Evolutionary conservation across 768 basidiomycete genomes (phyloP), one percentile per base, ranked within the genome.

Genomic region (Amyloporia xantha): DNA sequence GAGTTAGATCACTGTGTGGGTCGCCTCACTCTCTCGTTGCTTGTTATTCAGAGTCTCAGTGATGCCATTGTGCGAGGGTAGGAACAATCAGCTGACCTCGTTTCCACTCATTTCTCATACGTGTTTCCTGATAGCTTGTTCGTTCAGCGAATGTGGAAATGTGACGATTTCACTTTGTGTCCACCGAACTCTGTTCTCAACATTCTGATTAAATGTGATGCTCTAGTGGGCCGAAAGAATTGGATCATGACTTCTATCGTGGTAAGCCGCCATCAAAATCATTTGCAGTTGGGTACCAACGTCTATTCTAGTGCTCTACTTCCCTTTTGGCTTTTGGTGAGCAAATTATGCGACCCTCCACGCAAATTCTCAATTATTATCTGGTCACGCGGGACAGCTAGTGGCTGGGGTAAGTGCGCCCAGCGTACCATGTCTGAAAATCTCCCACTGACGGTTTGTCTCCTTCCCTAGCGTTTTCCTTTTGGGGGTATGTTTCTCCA

Each of bases 21-120:
- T n/a, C n/a, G n/a, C n/a, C n/a, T n/a, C n/a, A n/a, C n/a, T n/a
- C n/a, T n/a, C n/a, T n/a, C n/a, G n/a, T n/a, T n/a, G n/a, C n/a
- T n/a, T n/a, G n/a, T n/a, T 19, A 35, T 26, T 6, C 25, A 48
- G 47, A 40, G 37, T 19, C 28, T 48, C 5, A 48, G 47, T 21
- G 47, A 48, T 21, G 5, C 35, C 13, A 41, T 40, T 9, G 47
- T 48, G 2, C 10, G 47, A 28, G 39, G 23, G 47, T 48, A 23
- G 26, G 47, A 17, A 19, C 24, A 28, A 28, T 6, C 43, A 7
- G 17, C 23, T 23, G 12, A 41, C 5, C 42, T 5, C 4, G 25
- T 27, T 15, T 5, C 4, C 15, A 10, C n/a, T 1, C 24, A n/a
- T 5, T 41, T 3, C 23, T 33, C n/a, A 39, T 23, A 30, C 35